These are phyloP conservation scores for Taphrina betulina DNA, from an alignment of 1,139 yeast species.

Conservation along the genomic window DNA sequence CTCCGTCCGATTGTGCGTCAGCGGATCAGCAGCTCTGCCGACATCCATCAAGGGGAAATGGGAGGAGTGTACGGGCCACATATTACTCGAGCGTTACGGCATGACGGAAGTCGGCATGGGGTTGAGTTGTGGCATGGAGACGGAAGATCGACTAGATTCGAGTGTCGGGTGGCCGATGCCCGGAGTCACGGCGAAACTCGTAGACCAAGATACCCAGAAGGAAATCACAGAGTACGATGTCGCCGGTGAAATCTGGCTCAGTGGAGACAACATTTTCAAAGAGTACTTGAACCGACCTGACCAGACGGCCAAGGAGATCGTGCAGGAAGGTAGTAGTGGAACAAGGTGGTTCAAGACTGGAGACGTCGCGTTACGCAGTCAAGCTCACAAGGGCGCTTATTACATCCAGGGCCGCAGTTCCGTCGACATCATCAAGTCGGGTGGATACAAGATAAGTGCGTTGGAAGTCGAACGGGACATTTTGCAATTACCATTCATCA, in stretches of 20 bases:
- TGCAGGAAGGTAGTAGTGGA: conserved; percentile 34
- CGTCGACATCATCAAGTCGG: conserved; percentile 43
- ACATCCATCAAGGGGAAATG: conserved; percentile 44
- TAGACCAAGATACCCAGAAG: conserved; percentile 41
- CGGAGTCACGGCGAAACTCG: conserved; percentile 43
- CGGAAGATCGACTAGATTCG: conserved; percentile 41
- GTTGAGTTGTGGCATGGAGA: conserved; percentile 43
- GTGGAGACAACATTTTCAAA: conserved; percentile 45
- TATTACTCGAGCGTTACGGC: conserved; percentile 46
- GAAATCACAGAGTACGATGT: conserved; percentile 36
- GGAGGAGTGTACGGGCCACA: conserved; percentile 43
- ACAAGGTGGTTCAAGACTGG: conserved; percentile 46
- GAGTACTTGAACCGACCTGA: conserved; percentile 45
- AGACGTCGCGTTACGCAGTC: conserved; percentile 43
- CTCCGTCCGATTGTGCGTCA: conserved; percentile 43
- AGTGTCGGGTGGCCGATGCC: conserved; percentile 47
- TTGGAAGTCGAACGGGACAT: conserved; percentile 47
- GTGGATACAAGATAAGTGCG: conserved; percentile 40
- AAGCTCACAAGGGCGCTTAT: conserved; percentile 41
- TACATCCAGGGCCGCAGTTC: conserved; percentile 45
- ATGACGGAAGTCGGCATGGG: conserved; percentile 48
- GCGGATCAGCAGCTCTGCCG: conserved; percentile 48
- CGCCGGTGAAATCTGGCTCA: conserved; percentile 44
- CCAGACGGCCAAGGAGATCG: conserved; percentile 44
- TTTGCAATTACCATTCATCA: conserved; percentile 40